Conservation (phyloP, 495 filamentous ascomycete species). For the Penicillium cataractarum region DNA sequence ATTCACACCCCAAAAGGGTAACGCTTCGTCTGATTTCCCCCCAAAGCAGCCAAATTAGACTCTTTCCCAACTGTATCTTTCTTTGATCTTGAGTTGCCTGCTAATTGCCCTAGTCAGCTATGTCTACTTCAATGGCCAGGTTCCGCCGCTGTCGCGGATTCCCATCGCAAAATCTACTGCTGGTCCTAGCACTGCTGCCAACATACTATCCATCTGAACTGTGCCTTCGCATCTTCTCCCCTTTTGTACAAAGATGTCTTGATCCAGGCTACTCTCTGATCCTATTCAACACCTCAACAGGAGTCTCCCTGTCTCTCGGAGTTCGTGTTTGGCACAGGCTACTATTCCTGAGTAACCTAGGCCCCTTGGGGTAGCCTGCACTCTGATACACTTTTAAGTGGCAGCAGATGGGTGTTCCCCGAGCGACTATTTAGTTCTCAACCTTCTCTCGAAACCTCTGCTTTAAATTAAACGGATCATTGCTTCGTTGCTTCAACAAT, state of each 20-base stretch:
- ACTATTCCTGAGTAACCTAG: conserved; percentile 5
- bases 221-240: background rate
- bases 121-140: conserved; percentile 14
- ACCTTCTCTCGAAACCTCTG: conserved; percentile 1
- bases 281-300: background rate
- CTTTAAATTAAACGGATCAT: background rate
- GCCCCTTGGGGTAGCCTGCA: background rate
- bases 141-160: conserved; percentile 5
- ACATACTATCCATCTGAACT: background rate
- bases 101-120: background rate
- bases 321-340: conserved; percentile 2
- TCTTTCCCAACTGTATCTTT: background rate
- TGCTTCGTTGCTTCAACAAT: background rate
- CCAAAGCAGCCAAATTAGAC: background rate
- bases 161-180: background rate
- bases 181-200: conserved; percentile 5
- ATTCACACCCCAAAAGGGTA: conserved; percentile 8
- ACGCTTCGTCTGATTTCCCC: background rate
- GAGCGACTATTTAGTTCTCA: background rate
- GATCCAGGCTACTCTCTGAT: conserved; percentile 9
- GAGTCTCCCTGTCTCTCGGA: conserved; percentile 1
- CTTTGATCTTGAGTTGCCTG: conserved; percentile 1
- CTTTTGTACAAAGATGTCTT: conserved; percentile 13
- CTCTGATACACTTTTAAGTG: background rate
- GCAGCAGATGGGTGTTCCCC: background rate